These are phyloP conservation scores for Lodderomyces parapsilosis DNA, from an alignment of 1,139 yeast species.

Conservation along the genomic window DNA sequence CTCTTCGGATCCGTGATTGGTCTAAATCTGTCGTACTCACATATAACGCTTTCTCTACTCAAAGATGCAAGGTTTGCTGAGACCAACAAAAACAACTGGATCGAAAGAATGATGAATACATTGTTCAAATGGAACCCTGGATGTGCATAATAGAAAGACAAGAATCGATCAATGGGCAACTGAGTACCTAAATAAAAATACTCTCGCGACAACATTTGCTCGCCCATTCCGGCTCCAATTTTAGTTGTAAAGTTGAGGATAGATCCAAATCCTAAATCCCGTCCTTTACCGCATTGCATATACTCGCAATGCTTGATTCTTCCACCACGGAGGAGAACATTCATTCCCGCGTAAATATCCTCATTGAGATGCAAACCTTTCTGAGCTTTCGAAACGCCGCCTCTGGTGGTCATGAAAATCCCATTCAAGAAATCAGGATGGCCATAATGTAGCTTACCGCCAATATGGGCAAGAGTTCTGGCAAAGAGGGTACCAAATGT, in stretches of 20 bases:
- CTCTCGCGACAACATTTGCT: conserved; percentile 80
- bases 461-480: conserved; percentile 78
- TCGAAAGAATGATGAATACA: conserved; percentile 48
- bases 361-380: conserved; percentile 83
- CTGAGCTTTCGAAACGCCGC: conserved; percentile 89
- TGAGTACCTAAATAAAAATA: conserved; percentile 79
- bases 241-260: conserved; percentile 82
- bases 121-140: conserved; percentile 60
- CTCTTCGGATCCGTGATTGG: conserved; percentile 48
- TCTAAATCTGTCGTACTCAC: conserved; percentile 43
- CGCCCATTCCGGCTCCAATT: conserved; percentile 96
- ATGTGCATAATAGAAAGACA: conserved; percentile 87
- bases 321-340: conserved; percentile 77
- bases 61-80: conserved; percentile 49
- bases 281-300: conserved; percentile 87
- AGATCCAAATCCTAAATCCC: conserved; percentile 85
- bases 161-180: conserved; percentile 73
- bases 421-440: conserved; percentile 89
- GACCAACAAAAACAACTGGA: conserved; percentile 46
- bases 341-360: conserved; percentile 91
- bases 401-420: conserved; percentile 85
- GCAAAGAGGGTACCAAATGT: conserved; percentile 91
- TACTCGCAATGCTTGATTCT: conserved; percentile 85
- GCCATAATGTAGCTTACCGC: conserved; percentile 88
- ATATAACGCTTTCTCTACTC: conserved; percentile 42